Base-by-base conservation (phyloP, 345 rosid genomes). In the Mallotus nudiflorus region DNA sequence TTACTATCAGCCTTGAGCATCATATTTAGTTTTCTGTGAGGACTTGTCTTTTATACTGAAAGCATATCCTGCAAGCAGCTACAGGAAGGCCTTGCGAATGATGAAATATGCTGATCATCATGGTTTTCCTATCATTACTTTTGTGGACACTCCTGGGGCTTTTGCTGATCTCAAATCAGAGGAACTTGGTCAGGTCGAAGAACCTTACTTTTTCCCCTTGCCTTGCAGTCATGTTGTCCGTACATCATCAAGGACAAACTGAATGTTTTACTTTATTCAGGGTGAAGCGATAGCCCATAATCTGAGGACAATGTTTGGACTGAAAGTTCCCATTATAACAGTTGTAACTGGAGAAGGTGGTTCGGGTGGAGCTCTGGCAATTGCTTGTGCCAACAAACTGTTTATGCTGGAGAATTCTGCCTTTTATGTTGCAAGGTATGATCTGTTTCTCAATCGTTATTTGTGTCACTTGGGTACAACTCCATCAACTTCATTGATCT, bases 321-420 rank as follows among this genome's bases (percentile, higher is more conserved):
- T 94, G 40, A 94, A 89, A 87, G 98, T 94, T 55, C 98, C 98
- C 2, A 82, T 94, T 70, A 71, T 94, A 75, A 87, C 98, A 25
- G 87, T 94, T 71, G 96, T 94, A 75, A 89, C 90, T 33, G 96
- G 96, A 49, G 98, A 94, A 82, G 98, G 98, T 82, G 98, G 98
- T 68, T 91, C 97, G 81, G 98, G 98, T 63, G 98, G 97, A 76
- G 98, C 97, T 72, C 75, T 94, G 73, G 98, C 98, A 67, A 91
- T 94, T 80, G 97, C 89, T 33, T 91, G 97, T 85, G 95, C 91
- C 67, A 94, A 94, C 80, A 88, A 89, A 68, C 72, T 94, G 80
- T 69, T 91, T 61, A 91, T 91, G 98, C 91, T 89, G 70, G 98
- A 94, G 81, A 94, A 91, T 62, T 88, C 97, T 22, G 96, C 90